These are phyloP conservation scores for Pseudocercospora vitis DNA, from an alignment of 2,329 filamentous ascomycete species.

Conservation along the genomic window DNA sequence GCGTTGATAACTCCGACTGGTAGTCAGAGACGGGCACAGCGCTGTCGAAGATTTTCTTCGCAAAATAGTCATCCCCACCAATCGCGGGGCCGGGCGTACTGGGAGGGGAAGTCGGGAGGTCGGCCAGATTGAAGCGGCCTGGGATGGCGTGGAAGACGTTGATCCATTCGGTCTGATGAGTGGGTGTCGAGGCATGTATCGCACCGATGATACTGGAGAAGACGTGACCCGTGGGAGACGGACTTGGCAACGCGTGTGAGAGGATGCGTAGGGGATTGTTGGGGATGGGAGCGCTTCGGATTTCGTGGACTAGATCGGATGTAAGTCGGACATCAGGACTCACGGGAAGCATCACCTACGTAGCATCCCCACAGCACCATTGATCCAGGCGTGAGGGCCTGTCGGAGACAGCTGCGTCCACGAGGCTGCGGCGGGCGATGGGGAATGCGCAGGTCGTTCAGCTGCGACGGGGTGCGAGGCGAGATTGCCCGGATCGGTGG, in stretches of 20 bases:
- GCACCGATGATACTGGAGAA: constrained; percentile 57
- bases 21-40: constrained; percentile 61
- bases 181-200: constrained; percentile 54
- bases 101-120: constrained; percentile 63
- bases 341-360: constrained; percentile 27
- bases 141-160: constrained; percentile 65
- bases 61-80: constrained; percentile 62
- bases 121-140: constrained; percentile 60
- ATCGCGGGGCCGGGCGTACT: constrained; percentile 56
- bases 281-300: constrained; percentile 36
- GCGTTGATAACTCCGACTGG: constrained; percentile 53
- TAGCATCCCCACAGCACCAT: constrained; percentile 32
- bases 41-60: constrained; percentile 60
- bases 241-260: constrained; percentile 61
- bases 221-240: constrained; percentile 51
- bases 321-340: constrained; percentile 3
- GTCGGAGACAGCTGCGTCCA: not conserved
- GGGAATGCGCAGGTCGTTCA: not conserved
- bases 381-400: constrained; percentile 29
- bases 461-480: constrained; percentile 8
- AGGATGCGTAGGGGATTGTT: constrained; percentile 55
- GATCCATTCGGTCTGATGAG: constrained; percentile 58
- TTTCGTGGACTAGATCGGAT: constrained; percentile 40
- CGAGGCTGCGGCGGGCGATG: constrained; percentile 1
- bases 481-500: constrained; percentile 38